Evolutionary conservation across 805 yeast genomes (phyloP), one percentile per base, ranked within the genome.

Genomic region (Peterozyma xylosa): DNA sequence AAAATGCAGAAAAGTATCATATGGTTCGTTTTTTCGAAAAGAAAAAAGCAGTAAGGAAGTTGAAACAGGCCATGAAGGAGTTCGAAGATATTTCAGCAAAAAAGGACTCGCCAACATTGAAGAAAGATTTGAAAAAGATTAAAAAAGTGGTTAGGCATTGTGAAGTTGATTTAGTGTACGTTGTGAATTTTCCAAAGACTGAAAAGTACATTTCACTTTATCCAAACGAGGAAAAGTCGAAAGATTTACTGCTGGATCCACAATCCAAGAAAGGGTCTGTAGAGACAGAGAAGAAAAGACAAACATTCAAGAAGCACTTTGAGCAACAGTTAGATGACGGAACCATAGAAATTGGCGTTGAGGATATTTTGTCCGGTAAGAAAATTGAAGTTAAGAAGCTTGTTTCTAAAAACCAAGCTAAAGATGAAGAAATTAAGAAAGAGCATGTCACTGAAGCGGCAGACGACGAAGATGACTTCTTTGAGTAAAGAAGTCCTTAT

Each of bases 21-120:
- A 89, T 88, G 90, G 88, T 93, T 40, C 75, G 91, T 51, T 93
- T 93, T 58, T 87, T 93, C 49, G 98, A 90, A 62, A 78, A 74
- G 57, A 87, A 88, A 66, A 90, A 89, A 71, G 93, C 96, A 0
- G 52, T 77, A 21, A 74, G 96, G 57, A 75, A 69, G 46, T 77
- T 86, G 56, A 84, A 82, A 50, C 73, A 67, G 44, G 75, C 78
- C 2, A 56, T 53, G 39, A 70, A 67, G 38, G 56, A 60, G 11
- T 50, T 66, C 30, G 66, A 64, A 6, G 68, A 58, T 1, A 50
- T 50, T 30, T 29, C 45, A 2, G 54, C 58, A 35, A 53, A 48
- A 13, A 34, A 55, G 17, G 27, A 21, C 27, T 21, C 27, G 27
- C 27, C 27, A 21, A 21, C 27, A 5, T 21, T 21, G 27, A 58